These are phyloP conservation scores for Aspergillus eucalypticola DNA, from an alignment of 2,329 filamentous ascomycete species.

Conservation along the genomic window DNA sequence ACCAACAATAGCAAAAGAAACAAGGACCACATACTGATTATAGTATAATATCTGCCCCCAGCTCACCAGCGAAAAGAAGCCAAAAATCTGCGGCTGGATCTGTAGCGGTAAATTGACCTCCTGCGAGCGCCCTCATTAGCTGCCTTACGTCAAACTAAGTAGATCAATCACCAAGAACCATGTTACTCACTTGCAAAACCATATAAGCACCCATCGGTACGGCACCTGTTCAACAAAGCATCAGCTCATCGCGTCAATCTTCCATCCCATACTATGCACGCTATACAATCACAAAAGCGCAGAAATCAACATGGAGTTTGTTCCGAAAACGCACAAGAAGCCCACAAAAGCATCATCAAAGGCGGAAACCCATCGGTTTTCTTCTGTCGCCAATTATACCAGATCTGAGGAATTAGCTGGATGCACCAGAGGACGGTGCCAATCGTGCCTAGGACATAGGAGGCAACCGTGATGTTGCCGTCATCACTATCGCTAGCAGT, in stretches of 20 bases:
- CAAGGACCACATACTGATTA: slow-evolving; percentile 41
- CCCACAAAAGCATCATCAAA: slow-evolving; percentile 65
- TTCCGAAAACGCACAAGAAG: slow-evolving; percentile 44
- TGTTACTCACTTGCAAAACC: slow-evolving; percentile 47
- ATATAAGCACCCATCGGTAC: slow-evolving; percentile 56
- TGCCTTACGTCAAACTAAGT: not conserved
- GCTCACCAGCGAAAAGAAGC: slow-evolving; percentile 50
- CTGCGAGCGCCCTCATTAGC: slow-evolving; percentile 30
- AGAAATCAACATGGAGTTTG: not conserved
- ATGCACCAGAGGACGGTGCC: slow-evolving; percentile 45
- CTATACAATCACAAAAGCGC: not conserved
- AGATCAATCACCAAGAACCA: not conserved
- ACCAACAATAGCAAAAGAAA: no score
- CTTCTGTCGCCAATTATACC: slow-evolving; percentile 63
- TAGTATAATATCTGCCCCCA: slow-evolving; percentile 58
- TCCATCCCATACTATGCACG: not conserved
- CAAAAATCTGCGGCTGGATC: slow-evolving; percentile 57
- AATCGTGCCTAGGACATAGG: slow-evolving; percentile 44
- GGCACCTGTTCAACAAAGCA: slow-evolving; percentile 28
- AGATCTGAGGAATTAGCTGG: slow-evolving; percentile 52
- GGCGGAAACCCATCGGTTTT: slow-evolving; percentile 62
- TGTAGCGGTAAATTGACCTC: slow-evolving; percentile 58
- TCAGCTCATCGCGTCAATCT: not conserved
- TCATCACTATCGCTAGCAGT: slow-evolving; percentile 11
- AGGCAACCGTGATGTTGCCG: slow-evolving; percentile 35